Percentiles rank a stretch among this genome's conserved stretches.
Evolutionary conservation across 1,284 basidiomycete genomes (phyloP).

Genomic region (Exsudoporus floridanus): DNA sequence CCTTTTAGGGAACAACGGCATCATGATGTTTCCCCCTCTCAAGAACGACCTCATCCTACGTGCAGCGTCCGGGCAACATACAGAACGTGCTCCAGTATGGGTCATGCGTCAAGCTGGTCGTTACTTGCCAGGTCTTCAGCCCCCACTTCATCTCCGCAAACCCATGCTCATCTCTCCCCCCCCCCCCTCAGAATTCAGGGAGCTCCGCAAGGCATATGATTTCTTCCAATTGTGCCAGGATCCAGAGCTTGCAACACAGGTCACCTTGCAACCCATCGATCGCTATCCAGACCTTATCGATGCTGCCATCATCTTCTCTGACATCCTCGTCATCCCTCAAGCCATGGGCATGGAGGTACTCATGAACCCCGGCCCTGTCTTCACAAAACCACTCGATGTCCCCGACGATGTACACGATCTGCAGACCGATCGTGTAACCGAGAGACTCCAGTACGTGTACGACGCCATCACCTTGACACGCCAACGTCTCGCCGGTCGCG

Average conservation of each 20-base stretch:
- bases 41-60: conserved; percentile 90
- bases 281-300: conserved; percentile 84
- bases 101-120: conserved; percentile 98
- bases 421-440: conserved; percentile 69
- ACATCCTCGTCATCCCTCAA: conserved; percentile 95
- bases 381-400: conserved; percentile 78
- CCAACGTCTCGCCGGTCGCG: conserved; percentile 75
- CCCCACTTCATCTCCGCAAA: neutral
- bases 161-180: conserved; percentile 1
- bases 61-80: conserved; percentile 85
- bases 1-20: neutral
- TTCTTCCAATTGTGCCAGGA: conserved; percentile 95
- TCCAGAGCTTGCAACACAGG: conserved; percentile 78
- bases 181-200: conserved; percentile 72
- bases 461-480: conserved; percentile 85
- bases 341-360: conserved; percentile 92
- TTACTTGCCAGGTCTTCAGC: conserved; percentile 81
- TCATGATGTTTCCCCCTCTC: conserved; percentile 74
- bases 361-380: conserved; percentile 90
- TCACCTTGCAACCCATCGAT: conserved; percentile 90
- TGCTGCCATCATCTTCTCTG: conserved; percentile 94
- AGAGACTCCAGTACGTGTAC: conserved; percentile 88
- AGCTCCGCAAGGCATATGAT: conserved; percentile 78
- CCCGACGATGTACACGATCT: conserved; percentile 74
- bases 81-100: conserved; percentile 95